Percentiles rank a stretch among this genome's conserved stretches.
Evolutionary conservation across 78 protist genomes (phyloP).

Genomic region (Tieghemostelium lacteum): DNA sequence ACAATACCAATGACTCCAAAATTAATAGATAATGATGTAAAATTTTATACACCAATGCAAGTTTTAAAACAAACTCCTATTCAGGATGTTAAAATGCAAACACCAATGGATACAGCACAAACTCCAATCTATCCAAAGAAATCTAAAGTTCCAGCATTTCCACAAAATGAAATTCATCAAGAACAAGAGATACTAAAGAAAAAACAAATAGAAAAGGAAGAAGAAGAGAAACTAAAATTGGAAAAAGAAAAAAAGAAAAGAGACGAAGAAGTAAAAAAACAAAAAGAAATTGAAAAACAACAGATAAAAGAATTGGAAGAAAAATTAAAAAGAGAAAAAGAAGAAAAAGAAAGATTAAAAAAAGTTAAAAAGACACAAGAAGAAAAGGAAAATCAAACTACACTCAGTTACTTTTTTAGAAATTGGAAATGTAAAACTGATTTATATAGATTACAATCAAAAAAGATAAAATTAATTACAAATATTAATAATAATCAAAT

Average conservation of each 20-base stretch:
- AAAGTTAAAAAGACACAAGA: background rate
- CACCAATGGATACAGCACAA: no score
- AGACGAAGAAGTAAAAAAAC: background rate
- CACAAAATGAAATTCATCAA: background rate
- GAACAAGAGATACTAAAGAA: background rate
- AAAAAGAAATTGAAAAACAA: background rate
- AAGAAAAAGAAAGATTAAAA: background rate
- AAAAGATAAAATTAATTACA: background rate
- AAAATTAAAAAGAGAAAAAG: no score
- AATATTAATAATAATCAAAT: no score
- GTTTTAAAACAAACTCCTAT: background rate
- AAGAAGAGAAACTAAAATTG: no score
- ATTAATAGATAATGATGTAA: background rate
- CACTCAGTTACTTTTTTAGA: conserved; percentile 28
- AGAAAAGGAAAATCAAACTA: conserved; percentile 25
- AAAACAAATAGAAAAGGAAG: background rate
- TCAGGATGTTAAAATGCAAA: background rate
- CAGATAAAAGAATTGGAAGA: background rate
- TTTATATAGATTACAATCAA: background rate
- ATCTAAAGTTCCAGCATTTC: background rate
- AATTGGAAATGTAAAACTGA: conserved; percentile 19
- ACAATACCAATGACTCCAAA: background rate
- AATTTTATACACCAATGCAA: background rate
- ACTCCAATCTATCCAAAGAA: background rate
- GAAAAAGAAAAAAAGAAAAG: background rate